Percentiles rank a stretch among this genome's conserved stretches.
phyloP scores from a whole-genome alignment of 2,329 filamentous ascomycete species.

The Fusarium aywerte region DNA sequence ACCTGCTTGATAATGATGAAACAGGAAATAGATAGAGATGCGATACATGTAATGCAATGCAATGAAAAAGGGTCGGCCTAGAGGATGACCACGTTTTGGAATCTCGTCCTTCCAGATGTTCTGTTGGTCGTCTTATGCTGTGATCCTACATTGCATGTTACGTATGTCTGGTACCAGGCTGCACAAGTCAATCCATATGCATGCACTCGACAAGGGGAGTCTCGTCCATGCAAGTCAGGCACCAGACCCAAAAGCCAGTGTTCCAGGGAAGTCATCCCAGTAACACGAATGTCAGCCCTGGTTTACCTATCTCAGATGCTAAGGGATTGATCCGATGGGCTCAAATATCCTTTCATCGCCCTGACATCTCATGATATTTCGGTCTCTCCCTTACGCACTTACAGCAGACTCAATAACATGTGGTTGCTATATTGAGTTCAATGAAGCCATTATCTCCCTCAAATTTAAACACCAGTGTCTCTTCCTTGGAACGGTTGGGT shows the following conservation, averaged over 20 bases:
- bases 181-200: slow-evolving; percentile 32
- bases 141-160: slow-evolving; percentile 24
- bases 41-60: slow-evolving; percentile 5
- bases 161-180: slow-evolving; percentile 18
- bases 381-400: slow-evolving; percentile 10
- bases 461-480: neutral
- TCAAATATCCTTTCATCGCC: slow-evolving; percentile 21
- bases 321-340: slow-evolving; percentile 34
- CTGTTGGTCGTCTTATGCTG: slow-evolving; percentile 20
- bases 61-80: slow-evolving; percentile 2
- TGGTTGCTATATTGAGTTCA: slow-evolving; percentile 24
- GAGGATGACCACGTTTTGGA: slow-evolving; percentile 19
- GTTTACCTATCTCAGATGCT: slow-evolving; percentile 31
- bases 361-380: slow-evolving; percentile 28
- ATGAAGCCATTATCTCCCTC: slow-evolving; percentile 17
- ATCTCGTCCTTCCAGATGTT: slow-evolving; percentile 4
- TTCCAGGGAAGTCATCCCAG: slow-evolving; percentile 17
- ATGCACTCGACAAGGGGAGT: slow-evolving; percentile 33
- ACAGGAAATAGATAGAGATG: slow-evolving; percentile 20
- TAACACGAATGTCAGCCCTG: slow-evolving; percentile 17
- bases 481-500: slow-evolving; percentile 31
- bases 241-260: slow-evolving; percentile 17
- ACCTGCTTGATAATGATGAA: slow-evolving; percentile 28
- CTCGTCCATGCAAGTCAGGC: slow-evolving; percentile 28
- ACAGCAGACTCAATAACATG: slow-evolving; percentile 22